Evolutionary conservation across 805 yeast genomes (phyloP).

Genomic region (Candida cerambycidarum): DNA sequence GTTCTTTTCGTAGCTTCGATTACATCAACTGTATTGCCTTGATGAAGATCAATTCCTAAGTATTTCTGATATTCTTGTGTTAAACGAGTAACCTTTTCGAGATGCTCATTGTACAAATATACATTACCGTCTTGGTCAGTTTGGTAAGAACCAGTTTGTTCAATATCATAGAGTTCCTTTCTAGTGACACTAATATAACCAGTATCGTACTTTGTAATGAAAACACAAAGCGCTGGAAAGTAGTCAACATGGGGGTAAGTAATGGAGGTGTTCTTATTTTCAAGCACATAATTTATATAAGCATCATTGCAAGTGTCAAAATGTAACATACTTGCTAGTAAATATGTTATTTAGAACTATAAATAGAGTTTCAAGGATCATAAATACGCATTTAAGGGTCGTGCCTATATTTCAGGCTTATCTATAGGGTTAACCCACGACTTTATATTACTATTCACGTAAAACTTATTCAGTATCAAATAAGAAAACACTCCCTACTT

Average conservation of each 20-base stretch:
- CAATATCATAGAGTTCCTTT: background rate
- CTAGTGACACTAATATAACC: background rate
- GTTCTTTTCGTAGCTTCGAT: background rate
- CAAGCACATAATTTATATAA: background rate
- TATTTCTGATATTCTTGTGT: background rate
- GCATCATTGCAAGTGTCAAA: background rate
- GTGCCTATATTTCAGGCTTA: background rate
- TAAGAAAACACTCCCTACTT: no score
- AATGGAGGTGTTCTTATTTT: background rate
- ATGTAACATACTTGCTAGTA: background rate
- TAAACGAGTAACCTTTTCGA: background rate
- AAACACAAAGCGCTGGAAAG: background rate
- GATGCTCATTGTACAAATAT: background rate
- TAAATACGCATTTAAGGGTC: background rate
- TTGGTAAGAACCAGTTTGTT: slow-evolving; percentile 1
- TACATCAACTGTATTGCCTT: background rate
- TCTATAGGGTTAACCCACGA: no score
- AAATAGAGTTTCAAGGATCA: background rate
- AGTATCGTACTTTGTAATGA: background rate
- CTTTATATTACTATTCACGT: no score
- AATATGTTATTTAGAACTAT: background rate
- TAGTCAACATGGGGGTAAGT: background rate
- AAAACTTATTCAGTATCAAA: no score
- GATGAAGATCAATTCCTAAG: background rate
- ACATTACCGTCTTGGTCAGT: background rate